These are phyloP conservation scores for Escallonia rubra DNA, from an alignment of 129 eudicot genomes.

Conservation along the genomic window DNA sequence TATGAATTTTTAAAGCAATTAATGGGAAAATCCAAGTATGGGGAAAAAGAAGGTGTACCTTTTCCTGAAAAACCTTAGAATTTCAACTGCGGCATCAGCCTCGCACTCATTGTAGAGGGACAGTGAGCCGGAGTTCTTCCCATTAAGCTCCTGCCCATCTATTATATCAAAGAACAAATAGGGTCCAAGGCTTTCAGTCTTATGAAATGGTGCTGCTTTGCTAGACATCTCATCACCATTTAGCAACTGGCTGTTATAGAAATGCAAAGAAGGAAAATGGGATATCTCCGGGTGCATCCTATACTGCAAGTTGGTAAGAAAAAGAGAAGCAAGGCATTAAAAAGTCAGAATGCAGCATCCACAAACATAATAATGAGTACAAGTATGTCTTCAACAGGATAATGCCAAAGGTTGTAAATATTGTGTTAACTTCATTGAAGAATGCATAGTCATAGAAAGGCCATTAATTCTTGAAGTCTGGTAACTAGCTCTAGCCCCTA, in stretches of 20 bases:
- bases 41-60: conserved; percentile 33
- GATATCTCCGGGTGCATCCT: conserved; percentile 99
- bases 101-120: conserved; percentile 87
- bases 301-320: conserved; percentile 46
- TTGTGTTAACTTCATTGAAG: too few relatives aligned
- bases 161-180: conserved; percentile 76
- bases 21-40: not conserved
- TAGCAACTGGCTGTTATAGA: conserved; percentile 74
- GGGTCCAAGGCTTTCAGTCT: conserved; percentile 78
- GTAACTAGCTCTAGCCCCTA: too few relatives aligned
- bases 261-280: conserved; percentile 88
- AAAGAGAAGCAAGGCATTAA: not conserved
- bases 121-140: conserved; percentile 58
- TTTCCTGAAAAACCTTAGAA: conserved; percentile 55
- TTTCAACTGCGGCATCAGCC: conserved; percentile 94
- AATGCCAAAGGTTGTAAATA: too few relatives aligned
- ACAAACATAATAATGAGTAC: not conserved
- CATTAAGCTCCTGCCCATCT: conserved; percentile 84
- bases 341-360: not conserved
- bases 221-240: conserved; percentile 61
- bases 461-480: too few relatives aligned
- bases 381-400: too few relatives aligned
- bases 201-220: conserved; percentile 69
- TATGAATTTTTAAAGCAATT: conserved; percentile 2
- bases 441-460: too few relatives aligned